Percentiles rank a stretch among this genome's conserved stretches.
phyloP scores from a whole-genome alignment of 176 grass and related monocot species.

The Musa schizocarpa region DNA sequence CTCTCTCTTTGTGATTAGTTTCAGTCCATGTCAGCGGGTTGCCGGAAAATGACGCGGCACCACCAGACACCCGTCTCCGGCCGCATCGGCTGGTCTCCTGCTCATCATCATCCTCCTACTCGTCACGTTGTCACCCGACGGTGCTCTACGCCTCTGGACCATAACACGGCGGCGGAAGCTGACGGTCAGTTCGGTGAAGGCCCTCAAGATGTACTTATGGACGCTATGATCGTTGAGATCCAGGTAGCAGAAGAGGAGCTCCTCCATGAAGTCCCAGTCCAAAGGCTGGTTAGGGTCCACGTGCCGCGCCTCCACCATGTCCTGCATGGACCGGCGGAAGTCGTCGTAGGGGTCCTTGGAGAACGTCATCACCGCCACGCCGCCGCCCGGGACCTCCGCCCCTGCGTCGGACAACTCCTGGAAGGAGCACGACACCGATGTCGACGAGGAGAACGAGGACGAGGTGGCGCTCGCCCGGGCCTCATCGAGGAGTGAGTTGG shows the following conservation, averaged over 20 bases:
- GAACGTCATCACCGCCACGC: constrained; percentile 39
- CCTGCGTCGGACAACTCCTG: neutral
- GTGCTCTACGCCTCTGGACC: too few species aligned
- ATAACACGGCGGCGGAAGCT: constrained; percentile 9
- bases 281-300: constrained; percentile 14
- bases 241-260: constrained; percentile 58
- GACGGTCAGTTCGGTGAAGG: constrained; percentile 46
- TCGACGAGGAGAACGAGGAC: too few species aligned
- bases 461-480: neutral
- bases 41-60: too few species aligned
- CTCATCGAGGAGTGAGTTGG: constrained; percentile 7
- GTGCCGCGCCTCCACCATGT: constrained; percentile 50
- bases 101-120: too few species aligned
- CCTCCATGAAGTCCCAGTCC: constrained; percentile 90
- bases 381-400: neutral
- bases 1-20: too few species aligned
- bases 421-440: constrained; percentile 3
- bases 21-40: too few species aligned
- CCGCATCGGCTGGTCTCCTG: too few species aligned
- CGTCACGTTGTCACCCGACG: too few species aligned
- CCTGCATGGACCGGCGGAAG: constrained; percentile 49
- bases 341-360: constrained; percentile 59
- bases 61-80: too few species aligned
- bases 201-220: constrained; percentile 56
- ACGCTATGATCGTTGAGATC: constrained; percentile 56